A percentile compares a stretch with the other conserved stretches of the same genome.
phyloP scores from a whole-genome alignment of 2,329 filamentous ascomycete species.

The Xylariales sp. region DNA sequence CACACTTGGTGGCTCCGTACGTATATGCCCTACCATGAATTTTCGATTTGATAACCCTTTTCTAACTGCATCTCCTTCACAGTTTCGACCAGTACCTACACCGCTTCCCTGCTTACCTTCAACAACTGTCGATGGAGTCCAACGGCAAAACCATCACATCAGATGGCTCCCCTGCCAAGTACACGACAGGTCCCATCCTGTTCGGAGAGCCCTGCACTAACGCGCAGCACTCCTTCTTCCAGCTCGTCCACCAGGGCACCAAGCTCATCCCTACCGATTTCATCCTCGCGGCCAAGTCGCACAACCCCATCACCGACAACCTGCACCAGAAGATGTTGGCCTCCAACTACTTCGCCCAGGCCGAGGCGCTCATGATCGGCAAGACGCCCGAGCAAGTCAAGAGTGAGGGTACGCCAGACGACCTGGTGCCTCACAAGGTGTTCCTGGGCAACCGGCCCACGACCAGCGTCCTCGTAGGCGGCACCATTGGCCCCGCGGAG shows the following conservation, averaged over 20 bases:
- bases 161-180: constrained; percentile 91
- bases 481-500: constrained; percentile 92
- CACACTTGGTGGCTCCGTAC: constrained; percentile 94
- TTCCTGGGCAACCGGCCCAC: constrained; percentile 98
- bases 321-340: constrained; percentile 97
- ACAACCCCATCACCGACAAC: constrained; percentile 93
- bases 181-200: constrained; percentile 94
- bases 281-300: constrained; percentile 93
- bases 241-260: constrained; percentile 98
- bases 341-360: constrained; percentile 91
- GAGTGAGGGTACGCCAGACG: constrained; percentile 77
- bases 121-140: constrained; percentile 99
- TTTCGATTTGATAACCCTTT: not conserved
- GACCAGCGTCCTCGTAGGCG: constrained; percentile 88
- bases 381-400: constrained; percentile 85
- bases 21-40: constrained; percentile 50
- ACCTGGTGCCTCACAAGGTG: constrained; percentile 96
- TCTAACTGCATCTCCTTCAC: constrained; percentile 18
- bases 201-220: constrained; percentile 99
- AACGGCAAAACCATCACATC: constrained; percentile 97
- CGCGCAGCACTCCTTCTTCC: constrained; percentile 99
- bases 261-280: constrained; percentile 99
- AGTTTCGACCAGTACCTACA: constrained; percentile 99
- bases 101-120: constrained; percentile 98
- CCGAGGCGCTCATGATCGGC: constrained; percentile 90